These are phyloP conservation scores for Ustilago hordei DNA, from an alignment of 1,284 basidiomycete species.

Conservation along the genomic window DNA sequence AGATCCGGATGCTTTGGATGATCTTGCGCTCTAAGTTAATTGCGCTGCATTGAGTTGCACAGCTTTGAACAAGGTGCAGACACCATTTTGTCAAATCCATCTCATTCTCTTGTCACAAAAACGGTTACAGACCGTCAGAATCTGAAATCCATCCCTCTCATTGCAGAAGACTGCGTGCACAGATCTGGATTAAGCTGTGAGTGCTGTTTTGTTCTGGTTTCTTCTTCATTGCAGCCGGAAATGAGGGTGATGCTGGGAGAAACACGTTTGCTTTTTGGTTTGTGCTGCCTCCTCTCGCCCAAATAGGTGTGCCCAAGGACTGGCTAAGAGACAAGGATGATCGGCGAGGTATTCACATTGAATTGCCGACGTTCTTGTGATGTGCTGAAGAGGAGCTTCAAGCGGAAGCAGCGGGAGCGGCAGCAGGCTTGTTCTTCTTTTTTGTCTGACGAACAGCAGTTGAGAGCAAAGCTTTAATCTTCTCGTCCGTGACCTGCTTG, in stretches of 20 bases:
- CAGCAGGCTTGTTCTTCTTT: slow-evolving; percentile 78
- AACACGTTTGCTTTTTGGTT: not conserved
- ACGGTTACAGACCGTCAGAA: not conserved
- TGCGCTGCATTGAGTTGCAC: not conserved
- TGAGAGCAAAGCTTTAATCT: slow-evolving; percentile 77
- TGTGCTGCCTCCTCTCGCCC: not conserved
- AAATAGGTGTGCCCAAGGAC: not conserved
- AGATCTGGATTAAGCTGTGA: not conserved
- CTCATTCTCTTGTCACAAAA: not conserved
- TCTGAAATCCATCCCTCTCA: not conserved
- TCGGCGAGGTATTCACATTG: not conserved
- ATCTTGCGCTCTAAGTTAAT: slow-evolving; percentile 29
- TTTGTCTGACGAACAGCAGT: slow-evolving; percentile 87
- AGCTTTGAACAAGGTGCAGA: too few species aligned
- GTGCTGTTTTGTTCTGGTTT: slow-evolving; percentile 9
- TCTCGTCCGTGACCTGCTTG: slow-evolving; percentile 59
- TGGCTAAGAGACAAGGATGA: not conserved
- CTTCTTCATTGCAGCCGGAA: slow-evolving; percentile 14
- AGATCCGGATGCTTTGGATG: slow-evolving; percentile 43
- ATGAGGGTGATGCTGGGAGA: not conserved
- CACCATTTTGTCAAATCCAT: too few species aligned
- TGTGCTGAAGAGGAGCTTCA: slow-evolving; percentile 1
- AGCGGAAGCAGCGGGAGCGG: slow-evolving; percentile 31
- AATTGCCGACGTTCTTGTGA: not conserved
- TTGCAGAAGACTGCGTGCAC: not conserved